Evolutionary conservation across 148 eudicot genomes (phyloP), one percentile per base, ranked within the genome.

Genomic region (Persicaria maculosa): DNA sequence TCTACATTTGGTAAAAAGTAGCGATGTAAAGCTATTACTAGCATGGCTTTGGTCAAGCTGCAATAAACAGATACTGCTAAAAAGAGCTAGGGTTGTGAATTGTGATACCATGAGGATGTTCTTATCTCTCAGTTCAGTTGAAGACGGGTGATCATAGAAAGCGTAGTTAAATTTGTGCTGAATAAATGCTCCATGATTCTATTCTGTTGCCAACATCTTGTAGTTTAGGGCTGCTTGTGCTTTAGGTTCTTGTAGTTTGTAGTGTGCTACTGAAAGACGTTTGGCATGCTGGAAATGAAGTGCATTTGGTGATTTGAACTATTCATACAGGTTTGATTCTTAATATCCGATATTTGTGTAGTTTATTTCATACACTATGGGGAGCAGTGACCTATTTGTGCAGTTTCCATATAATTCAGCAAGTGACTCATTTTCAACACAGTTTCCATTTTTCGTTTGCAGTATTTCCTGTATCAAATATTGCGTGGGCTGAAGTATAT

Each of bases 381-480:
- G 20, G 64, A 48, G 31, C 7, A 58, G 25, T 19, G 19, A 19
- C 31, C 7, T 58, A 19, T 58, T 9, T 2, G 20, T 6, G 64
- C 14, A 68, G 47, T 68, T 68, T 40, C 47, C n/a, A 5, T 19
- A 57, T 65, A 72, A 1, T 22, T 73, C 68, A 62, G 36, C 55
- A 64, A 48, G 61, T 14, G 19, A 65, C 70, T 14, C 46, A 36
- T 65, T 65, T 6, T 62, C n/a, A 12, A 25, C 36, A 31, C n/a
- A 6, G 55, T 65, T 61, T 72, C 12, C 15, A 53, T 52, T 71
- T 74, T 79, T 6, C 67, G 10, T 55, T 82, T 64, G 85, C 95
- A 95, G 98, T 95, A 95, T 85, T 95, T 95, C 79, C 83, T 95
- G 48, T 95, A 95, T 79, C 98, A 95, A 85, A 72, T 94, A 48